Evolutionary conservation across 169 alveolate species (phyloP).

Genomic region (Babesia gibsoni): DNA sequence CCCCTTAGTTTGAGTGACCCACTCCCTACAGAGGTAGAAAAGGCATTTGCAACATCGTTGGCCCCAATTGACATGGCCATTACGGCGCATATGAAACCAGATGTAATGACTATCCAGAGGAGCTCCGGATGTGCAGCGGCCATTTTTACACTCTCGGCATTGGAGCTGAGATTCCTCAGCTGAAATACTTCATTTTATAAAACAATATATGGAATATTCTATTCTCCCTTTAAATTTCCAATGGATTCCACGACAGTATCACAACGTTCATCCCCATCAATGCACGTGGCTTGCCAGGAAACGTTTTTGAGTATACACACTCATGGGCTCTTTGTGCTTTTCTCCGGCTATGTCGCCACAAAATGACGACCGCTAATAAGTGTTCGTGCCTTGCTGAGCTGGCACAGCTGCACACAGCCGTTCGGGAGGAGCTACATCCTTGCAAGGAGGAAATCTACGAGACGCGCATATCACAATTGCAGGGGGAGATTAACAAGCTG

Average conservation of each 20-base stretch:
- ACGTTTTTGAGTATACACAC: too few species aligned
- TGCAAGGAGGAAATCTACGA: slow-evolving; percentile 62
- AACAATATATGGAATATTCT: too few species aligned
- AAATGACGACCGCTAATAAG: slow-evolving; percentile 13
- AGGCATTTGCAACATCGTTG: slow-evolving; percentile 85
- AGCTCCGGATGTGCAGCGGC: slow-evolving; percentile 70
- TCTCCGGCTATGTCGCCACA: too few species aligned
- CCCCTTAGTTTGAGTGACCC: slow-evolving; percentile 70
- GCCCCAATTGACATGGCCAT: slow-evolving; percentile 84
- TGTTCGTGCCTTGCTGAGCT: slow-evolving; percentile 54
- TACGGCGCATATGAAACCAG: slow-evolving; percentile 70
- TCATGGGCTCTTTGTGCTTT: too few species aligned
- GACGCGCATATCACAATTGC: slow-evolving; percentile 32
- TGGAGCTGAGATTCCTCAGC: not conserved
- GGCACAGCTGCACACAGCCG: slow-evolving; percentile 50
- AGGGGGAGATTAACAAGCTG: slow-evolving; percentile 27
- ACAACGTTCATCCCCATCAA: too few species aligned
- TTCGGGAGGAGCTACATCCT: slow-evolving; percentile 35
- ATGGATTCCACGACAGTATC: too few species aligned
- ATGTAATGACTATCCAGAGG: slow-evolving; percentile 75
- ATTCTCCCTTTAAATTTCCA: too few species aligned
- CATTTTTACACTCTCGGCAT: slow-evolving; percentile 30
- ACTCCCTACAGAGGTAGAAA: slow-evolving; percentile 81
- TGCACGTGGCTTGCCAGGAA: too few species aligned
- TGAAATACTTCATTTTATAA: not conserved